phyloP scores from a whole-genome alignment of 2,329 filamentous ascomycete genomes.

The Aspergillus sp. region DNA sequence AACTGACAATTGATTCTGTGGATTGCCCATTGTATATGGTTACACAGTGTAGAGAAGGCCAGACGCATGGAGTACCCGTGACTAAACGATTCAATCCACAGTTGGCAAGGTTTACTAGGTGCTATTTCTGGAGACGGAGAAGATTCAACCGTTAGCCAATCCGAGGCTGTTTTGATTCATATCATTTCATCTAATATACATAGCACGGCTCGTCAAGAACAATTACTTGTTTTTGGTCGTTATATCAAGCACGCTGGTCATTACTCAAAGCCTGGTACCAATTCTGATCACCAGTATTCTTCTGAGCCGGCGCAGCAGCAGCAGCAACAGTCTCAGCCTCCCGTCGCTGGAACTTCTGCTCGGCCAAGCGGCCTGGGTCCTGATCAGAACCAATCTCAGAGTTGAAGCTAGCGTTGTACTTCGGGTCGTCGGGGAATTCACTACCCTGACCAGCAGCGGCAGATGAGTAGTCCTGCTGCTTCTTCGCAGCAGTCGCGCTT shows the following conservation, averaged over 20 bases:
- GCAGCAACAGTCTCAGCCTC: constrained; percentile 30
- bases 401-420: constrained; percentile 52
- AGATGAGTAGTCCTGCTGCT: background rate
- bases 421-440: constrained; percentile 41
- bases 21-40: background rate
- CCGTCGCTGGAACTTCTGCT: constrained; percentile 34
- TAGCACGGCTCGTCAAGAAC: background rate
- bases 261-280: constrained; percentile 25
- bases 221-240: background rate
- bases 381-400: constrained; percentile 54
- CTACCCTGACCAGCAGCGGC: constrained; percentile 37
- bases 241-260: constrained; percentile 28
- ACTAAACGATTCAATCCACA: background rate
- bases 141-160: background rate
- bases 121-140: background rate
- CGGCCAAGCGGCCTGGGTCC: constrained; percentile 55
- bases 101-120: background rate
- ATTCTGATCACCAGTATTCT: constrained; percentile 23
- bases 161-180: background rate
- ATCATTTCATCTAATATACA: constrained; percentile 5
- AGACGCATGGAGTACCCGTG: too few relatives aligned
- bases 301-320: constrained; percentile 24
- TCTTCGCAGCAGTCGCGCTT: constrained; percentile 25
- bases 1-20: background rate
- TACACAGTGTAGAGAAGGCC: too few relatives aligned